These are phyloP conservation scores for Zizania latifolia DNA, from an alignment of 176 grass and related monocot genomes.

Conservation along the genomic window DNA sequence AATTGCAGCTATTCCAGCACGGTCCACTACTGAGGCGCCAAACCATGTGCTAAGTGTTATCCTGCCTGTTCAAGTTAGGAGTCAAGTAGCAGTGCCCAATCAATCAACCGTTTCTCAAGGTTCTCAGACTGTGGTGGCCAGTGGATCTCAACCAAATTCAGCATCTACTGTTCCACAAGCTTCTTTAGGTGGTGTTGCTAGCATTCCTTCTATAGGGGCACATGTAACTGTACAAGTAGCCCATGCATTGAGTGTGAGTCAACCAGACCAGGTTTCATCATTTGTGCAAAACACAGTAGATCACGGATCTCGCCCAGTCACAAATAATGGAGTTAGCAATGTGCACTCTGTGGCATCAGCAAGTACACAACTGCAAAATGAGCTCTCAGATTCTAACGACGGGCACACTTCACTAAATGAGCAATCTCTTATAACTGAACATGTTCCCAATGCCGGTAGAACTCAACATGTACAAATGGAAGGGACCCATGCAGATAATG, in stretches of 20 bases:
- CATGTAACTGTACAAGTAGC: conserved; percentile 44
- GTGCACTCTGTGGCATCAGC: conserved; percentile 7
- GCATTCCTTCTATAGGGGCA: conserved; percentile 49
- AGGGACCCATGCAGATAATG: conserved; percentile 7
- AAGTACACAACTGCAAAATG: conserved; percentile 19
- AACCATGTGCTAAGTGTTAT: conserved; percentile 65
- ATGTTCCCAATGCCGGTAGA: conserved; percentile 1
- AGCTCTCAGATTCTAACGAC: background rate
- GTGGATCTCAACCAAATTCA: conserved; percentile 37
- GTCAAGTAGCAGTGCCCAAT: conserved; percentile 38
- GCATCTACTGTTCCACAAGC: conserved; percentile 37
- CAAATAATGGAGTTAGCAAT: conserved; percentile 14
- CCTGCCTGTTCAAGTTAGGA: conserved; percentile 66
- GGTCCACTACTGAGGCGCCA: conserved; percentile 40
- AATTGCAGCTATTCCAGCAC: conserved; percentile 57
- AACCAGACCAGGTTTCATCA: conserved; percentile 29
- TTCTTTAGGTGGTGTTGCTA: conserved; percentile 47
- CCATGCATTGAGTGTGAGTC: conserved; percentile 34
- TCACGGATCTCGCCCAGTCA: conserved; percentile 30
- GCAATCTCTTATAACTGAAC: conserved; percentile 15
- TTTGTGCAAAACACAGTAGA: conserved; percentile 25
- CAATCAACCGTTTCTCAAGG: conserved; percentile 34
- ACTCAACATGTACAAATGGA: conserved; percentile 3
- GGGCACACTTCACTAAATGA: background rate
- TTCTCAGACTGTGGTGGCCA: conserved; percentile 19